Conservation (phyloP, 306 rosid species). For the Vigna unguiculata region DNA sequence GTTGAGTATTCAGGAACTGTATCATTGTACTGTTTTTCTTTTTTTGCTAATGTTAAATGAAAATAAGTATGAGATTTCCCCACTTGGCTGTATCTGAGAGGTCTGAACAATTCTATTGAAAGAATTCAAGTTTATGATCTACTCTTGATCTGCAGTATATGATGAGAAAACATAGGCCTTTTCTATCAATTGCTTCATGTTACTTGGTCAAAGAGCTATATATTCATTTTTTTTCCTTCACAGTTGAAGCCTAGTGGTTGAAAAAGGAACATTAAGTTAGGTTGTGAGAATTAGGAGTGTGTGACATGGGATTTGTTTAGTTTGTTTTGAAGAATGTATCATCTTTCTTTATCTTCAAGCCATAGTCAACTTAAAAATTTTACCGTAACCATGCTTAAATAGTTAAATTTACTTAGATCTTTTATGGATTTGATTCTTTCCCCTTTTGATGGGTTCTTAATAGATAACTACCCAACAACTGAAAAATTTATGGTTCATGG, state of each 20-base stretch:
- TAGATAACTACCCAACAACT: not conserved
- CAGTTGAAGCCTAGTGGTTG: not conserved
- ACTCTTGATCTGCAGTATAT: not conserved
- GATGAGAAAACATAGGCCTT: constrained; percentile 9
- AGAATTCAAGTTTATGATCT: not conserved
- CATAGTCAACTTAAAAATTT: not conserved
- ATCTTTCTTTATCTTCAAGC: not conserved
- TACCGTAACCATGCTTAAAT: not conserved
- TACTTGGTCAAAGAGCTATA: constrained; percentile 2
- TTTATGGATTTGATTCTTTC: constrained; percentile 4
- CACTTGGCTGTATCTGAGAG: constrained; percentile 5
- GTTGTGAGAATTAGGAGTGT: not conserved
- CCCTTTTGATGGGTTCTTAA: not conserved
- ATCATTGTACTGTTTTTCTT: not conserved
- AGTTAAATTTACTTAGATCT: not conserved
- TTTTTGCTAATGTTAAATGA: constrained; percentile 21
- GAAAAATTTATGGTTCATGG: constrained; percentile 16
- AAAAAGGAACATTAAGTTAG: not conserved
- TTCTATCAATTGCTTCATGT: not conserved
- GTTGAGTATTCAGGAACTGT: not conserved
- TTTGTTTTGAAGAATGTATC: not conserved
- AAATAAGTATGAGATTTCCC: not conserved
- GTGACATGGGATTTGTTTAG: constrained; percentile 1
- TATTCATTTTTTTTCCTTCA: constrained; percentile 5
- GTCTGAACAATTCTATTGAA: not conserved